These are phyloP conservation scores for Glycine latifolia DNA, from an alignment of 306 rosid genomes.

Conservation along the genomic window DNA sequence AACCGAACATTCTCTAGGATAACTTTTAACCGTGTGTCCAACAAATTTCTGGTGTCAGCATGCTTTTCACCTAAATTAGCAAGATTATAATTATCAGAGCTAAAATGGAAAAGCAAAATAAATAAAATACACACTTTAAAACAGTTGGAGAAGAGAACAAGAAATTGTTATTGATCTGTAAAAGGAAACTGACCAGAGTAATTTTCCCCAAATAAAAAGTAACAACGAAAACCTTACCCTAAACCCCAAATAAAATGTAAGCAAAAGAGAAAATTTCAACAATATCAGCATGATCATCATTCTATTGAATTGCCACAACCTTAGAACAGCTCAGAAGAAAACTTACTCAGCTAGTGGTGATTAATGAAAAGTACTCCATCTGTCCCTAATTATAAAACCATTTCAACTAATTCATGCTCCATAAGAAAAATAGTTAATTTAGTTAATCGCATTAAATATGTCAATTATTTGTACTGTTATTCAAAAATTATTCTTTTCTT, in stretches of 20 bases:
- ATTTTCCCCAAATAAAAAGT: constrained; percentile 25
- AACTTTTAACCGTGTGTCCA: constrained; percentile 65
- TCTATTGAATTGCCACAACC: constrained; percentile 10
- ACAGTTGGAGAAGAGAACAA: constrained; percentile 22
- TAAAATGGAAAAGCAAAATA: constrained; percentile 8
- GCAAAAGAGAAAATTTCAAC: constrained; percentile 16
- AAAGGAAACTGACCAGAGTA: constrained; percentile 19
- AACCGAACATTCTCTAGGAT: constrained; percentile 79
- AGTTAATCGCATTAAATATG: no score
- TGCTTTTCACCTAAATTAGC: constrained; percentile 55
- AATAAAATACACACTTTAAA: constrained; percentile 14
- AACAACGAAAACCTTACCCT: neutral
- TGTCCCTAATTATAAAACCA: no score
- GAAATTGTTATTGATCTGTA: neutral
- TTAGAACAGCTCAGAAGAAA: constrained; percentile 21
- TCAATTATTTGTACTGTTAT: no score
- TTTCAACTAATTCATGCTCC: no score
- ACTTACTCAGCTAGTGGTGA: constrained; percentile 16
- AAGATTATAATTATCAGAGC: constrained; percentile 34
- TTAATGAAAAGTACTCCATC: neutral
- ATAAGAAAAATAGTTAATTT: no score
- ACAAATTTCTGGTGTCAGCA: constrained; percentile 49
- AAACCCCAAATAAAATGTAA: constrained; percentile 16
- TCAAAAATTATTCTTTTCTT: no score
- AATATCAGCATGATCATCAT: constrained; percentile 19